Conservation (phyloP, 805 yeast genomes). For the Ogataea ramenticola region DNA sequence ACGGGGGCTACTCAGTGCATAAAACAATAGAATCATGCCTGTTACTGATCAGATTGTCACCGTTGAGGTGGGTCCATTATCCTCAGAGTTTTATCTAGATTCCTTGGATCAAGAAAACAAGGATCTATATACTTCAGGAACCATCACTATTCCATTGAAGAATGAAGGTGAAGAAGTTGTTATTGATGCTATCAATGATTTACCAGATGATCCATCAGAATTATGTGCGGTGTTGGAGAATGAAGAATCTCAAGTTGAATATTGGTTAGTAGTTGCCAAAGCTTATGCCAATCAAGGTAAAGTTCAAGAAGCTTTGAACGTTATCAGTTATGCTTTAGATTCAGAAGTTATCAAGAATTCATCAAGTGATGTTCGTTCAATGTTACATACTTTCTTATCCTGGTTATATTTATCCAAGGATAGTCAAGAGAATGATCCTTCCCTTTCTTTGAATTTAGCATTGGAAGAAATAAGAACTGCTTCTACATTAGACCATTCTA, state of each 20-base stretch:
- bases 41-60: not conserved
- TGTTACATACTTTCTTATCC: constrained; percentile 54
- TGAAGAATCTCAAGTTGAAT: constrained; percentile 67
- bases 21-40: not conserved
- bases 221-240: constrained; percentile 69
- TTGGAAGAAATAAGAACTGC: constrained; percentile 35
- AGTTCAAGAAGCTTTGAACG: constrained; percentile 53
- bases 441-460: constrained; percentile 21
- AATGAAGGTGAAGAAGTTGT: constrained; percentile 81
- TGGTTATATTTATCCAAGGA: constrained; percentile 63
- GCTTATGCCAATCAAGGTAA: constrained; percentile 66
- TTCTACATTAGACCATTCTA: constrained; percentile 34
- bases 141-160: constrained; percentile 55
- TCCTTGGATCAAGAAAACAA: constrained; percentile 13
- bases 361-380: constrained; percentile 34
- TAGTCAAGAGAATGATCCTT: constrained; percentile 15
- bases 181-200: constrained; percentile 70
- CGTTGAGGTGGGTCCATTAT: constrained; percentile 8
- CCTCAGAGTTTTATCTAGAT: constrained; percentile 19
- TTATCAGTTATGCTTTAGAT: constrained; percentile 54
- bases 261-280: constrained; percentile 79
- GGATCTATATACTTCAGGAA: constrained; percentile 17
- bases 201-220: constrained; percentile 87
- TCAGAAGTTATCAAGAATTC: constrained; percentile 25
- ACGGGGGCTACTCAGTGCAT: not conserved